Base-by-base conservation (phyloP, 1,139 yeast species). In the Pneumocystis murina region DNA sequence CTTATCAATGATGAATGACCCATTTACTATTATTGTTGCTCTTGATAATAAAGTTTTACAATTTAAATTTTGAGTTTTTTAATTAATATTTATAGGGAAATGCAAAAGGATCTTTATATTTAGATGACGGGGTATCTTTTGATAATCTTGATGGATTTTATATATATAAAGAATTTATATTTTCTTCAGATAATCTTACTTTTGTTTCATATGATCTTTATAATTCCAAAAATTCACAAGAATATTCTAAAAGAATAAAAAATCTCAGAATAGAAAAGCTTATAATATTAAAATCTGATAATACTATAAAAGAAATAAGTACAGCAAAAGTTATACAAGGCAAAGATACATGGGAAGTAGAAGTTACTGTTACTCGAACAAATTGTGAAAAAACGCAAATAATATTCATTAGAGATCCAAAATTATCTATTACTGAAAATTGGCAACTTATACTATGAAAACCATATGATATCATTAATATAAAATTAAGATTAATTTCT, bases 91-190 rank as follows among this genome's bases (percentile, higher is more conserved):
- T 38, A 58, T 58, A 58, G 60, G 83, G 83, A 0, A 67, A 71
- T 1, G 91, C 94, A 0, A 70, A 72, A 0, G 85, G 86, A 1
- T 82, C 82, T 17, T 72, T 92, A 40, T 92, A 91, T 72, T 75
- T 86, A 61, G 98, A 91, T 73, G 96, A 88, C 73, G 95, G 96
- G 16, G 87, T 84, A 70, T 79, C 92, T 0, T 88, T 80, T 70
- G 80, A 76, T 35, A 84, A 86, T 72, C 70, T 75, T 64, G 66
- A 75, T 0, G 86, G 84, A 2, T 80, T 80, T 17, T 85, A 68
- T 69, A 63, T 83, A 5, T 70, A 76, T 54, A 71, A 82, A 1
- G 69, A 75, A 0, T 77, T 86, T 61, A 64, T 66, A 5, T 72
- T 76, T 30, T 65, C 33, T 10, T 68, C 65, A 24, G 63, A 67